Conservation (phyloP, 257 asterid genomes). For the Vinca minor region DNA sequence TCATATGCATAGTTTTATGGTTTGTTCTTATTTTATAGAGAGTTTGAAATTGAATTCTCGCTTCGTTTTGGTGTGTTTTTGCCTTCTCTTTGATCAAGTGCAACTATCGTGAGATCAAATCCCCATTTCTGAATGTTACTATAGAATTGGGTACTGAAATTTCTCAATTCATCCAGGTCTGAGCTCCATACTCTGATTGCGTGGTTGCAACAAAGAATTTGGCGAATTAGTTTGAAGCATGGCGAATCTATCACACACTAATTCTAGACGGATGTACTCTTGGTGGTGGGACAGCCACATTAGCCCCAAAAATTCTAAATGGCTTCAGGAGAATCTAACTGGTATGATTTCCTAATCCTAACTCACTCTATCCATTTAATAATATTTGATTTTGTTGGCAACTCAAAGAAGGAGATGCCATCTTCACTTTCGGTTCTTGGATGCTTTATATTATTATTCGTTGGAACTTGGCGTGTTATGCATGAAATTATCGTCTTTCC, state of each 20-base stretch:
- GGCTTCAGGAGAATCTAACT: slow-evolving; percentile 97
- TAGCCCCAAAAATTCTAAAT: slow-evolving; percentile 91
- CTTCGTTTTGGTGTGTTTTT: slow-evolving; percentile 12
- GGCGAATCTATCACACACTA: slow-evolving; percentile 51
- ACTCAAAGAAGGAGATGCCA: background rate
- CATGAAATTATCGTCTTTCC: background rate
- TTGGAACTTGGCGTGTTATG: background rate
- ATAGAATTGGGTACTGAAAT: slow-evolving; percentile 32
- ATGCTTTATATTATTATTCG: background rate
- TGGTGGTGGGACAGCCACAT: slow-evolving; percentile 99
- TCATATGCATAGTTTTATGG: background rate
- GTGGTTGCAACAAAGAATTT: slow-evolving; percentile 13
- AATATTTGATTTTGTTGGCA: background rate
- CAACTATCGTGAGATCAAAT: slow-evolving; percentile 28
- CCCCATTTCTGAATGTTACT: slow-evolving; percentile 28
- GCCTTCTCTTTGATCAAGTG: slow-evolving; percentile 18
- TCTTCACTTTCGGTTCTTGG: background rate
- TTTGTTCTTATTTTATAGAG: background rate
- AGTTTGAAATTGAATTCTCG: slow-evolving; percentile 8
- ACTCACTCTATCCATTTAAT: background rate
- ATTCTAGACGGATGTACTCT: slow-evolving; percentile 78
- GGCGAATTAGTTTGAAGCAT: slow-evolving; percentile 27
- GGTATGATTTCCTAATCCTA: slow-evolving; percentile 34
- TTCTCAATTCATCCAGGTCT: slow-evolving; percentile 7
- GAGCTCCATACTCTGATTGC: slow-evolving; percentile 9